These are phyloP conservation scores for Talaromyces amestolkiae DNA, from an alignment of 2,329 filamentous ascomycete species.

Conservation along the genomic window DNA sequence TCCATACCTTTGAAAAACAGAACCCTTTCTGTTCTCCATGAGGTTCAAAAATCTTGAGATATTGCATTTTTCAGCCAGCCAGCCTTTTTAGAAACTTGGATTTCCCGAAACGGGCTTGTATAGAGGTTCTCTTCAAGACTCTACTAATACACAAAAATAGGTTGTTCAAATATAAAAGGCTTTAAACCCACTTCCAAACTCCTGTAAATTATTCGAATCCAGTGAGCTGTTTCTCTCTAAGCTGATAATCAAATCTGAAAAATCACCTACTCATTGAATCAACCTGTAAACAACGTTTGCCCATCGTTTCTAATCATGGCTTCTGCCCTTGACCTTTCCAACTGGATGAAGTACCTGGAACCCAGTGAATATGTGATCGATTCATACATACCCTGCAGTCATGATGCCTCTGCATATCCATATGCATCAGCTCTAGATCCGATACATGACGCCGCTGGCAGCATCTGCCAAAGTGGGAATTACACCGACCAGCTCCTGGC, in stretches of 20 bases:
- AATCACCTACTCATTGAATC: background rate
- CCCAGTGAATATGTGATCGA: background rate
- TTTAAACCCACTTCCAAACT: background rate
- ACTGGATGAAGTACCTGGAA: background rate
- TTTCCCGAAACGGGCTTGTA: background rate
- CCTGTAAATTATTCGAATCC: background rate
- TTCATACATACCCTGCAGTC: slow-evolving; percentile 1
- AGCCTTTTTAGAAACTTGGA: background rate
- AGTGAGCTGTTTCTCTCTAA: background rate
- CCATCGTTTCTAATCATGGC: background rate
- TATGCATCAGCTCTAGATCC: background rate
- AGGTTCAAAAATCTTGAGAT: background rate
- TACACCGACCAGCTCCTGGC: background rate
- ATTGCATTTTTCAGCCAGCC: background rate
- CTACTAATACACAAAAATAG: background rate
- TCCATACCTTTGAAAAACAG: background rate
- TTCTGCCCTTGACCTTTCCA: background rate
- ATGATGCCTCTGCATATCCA: slow-evolving; percentile 1
- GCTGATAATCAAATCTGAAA: background rate
- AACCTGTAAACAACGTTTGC: background rate
- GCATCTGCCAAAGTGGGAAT: background rate
- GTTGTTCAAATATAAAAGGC: background rate
- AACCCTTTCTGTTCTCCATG: background rate
- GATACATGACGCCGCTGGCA: background rate
- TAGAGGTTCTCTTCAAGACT: background rate